Conservation (phyloP, 2,329 filamentous ascomycete genomes). For the Neonectria punicea region DNA sequence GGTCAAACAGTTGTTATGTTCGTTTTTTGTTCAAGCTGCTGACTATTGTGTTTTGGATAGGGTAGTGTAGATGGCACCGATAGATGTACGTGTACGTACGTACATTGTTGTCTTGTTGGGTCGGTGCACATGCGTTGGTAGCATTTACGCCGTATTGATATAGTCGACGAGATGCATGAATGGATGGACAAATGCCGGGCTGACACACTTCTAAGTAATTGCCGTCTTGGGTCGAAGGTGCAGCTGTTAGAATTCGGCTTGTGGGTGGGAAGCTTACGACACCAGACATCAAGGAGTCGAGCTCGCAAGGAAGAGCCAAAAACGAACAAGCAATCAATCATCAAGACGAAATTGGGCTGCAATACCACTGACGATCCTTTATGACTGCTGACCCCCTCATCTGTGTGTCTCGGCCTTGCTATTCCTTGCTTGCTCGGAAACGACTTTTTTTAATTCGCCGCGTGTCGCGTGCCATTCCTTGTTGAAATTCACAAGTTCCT, state of each 20-base stretch:
- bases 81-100: background rate
- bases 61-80: background rate
- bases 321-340: background rate
- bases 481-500: background rate
- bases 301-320: background rate
- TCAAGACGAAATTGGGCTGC: background rate
- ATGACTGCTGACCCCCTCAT: background rate
- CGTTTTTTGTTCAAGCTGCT: slow-evolving; percentile 23
- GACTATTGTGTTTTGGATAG: slow-evolving; percentile 26
- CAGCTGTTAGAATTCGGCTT: background rate
- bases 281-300: background rate
- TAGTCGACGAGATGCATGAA: background rate
- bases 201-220: background rate
- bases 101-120: background rate
- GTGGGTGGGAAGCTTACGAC: background rate
- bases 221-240: background rate
- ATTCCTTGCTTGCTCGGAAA: background rate
- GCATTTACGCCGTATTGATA: background rate
- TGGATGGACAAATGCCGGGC: background rate
- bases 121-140: background rate
- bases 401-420: slow-evolving; percentile 1
- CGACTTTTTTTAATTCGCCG: background rate
- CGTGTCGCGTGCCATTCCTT: slow-evolving; percentile 11
- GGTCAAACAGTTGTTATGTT: slow-evolving; percentile 4
- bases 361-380: background rate